phyloP scores from a whole-genome alignment of 2,329 filamentous ascomycete genomes.

The Fusarium anthophilum region DNA sequence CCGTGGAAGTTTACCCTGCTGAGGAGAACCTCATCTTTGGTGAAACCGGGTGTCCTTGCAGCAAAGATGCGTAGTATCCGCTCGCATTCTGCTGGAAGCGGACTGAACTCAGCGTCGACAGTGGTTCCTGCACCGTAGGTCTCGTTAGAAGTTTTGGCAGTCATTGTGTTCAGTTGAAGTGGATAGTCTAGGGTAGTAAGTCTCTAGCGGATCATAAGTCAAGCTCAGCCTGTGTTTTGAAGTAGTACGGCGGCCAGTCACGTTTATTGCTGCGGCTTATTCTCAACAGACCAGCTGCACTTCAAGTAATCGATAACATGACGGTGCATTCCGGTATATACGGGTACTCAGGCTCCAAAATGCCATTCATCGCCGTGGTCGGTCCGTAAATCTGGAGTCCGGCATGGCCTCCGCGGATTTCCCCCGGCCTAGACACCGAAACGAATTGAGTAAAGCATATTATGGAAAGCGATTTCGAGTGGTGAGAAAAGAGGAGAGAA shows the following conservation, averaged over 20 bases:
- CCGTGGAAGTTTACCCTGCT: neutral
- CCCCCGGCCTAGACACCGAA: neutral
- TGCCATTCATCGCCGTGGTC: neutral
- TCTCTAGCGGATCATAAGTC: neutral
- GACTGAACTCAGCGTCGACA: neutral
- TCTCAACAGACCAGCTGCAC: neutral
- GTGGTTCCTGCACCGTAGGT: neutral
- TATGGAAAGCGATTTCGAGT: too few species aligned
- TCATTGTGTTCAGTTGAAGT: neutral
- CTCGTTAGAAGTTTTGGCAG: neutral
- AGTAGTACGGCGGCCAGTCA: neutral
- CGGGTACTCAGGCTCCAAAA: neutral
- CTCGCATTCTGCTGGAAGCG: neutral
- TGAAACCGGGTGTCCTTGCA: neutral
- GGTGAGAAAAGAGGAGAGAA: accelerated
- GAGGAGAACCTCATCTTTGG: neutral
- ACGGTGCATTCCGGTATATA: accelerated
- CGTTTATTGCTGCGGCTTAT: neutral
- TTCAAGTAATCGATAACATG: neutral
- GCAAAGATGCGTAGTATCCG: neutral
- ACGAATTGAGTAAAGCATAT: neutral
- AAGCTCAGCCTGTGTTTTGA: neutral
- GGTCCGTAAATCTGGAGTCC: neutral
- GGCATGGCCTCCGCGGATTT: neutral
- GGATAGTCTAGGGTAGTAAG: neutral